phyloP scores from a whole-genome alignment of 164 flowering plant genomes.

The Annona cherimola region DNA sequence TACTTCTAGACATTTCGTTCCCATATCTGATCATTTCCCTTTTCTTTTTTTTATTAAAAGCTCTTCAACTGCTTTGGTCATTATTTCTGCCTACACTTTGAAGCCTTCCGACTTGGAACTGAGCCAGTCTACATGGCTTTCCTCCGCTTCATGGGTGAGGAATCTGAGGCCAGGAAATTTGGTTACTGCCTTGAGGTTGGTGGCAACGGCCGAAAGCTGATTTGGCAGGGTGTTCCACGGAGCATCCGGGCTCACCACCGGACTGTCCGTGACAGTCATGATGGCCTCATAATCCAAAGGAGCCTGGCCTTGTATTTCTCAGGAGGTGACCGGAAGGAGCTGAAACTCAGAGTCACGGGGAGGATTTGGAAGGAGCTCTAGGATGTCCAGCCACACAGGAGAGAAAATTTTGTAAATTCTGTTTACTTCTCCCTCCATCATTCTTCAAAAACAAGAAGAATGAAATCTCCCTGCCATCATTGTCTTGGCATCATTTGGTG shows the following conservation, averaged over 20 bases:
- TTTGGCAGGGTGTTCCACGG: slow-evolving; percentile 29
- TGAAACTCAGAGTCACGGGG: slow-evolving; percentile 24
- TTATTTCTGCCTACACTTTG: slow-evolving; percentile 29
- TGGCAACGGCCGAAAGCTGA: slow-evolving; percentile 24
- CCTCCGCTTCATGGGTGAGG: slow-evolving; percentile 29
- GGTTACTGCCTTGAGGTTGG: slow-evolving; percentile 27
- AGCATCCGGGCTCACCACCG: slow-evolving; percentile 22
- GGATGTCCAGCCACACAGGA: not conserved
- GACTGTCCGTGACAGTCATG: slow-evolving; percentile 23
- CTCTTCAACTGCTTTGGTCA: slow-evolving; percentile 27
- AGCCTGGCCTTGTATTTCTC: slow-evolving; percentile 27
- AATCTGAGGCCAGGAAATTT: slow-evolving; percentile 24
- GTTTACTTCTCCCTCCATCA: not conserved
- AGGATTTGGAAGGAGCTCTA: slow-evolving; percentile 21
- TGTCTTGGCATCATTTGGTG: not conserved
- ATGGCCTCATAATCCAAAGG: slow-evolving; percentile 26
- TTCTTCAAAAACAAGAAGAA: not conserved
- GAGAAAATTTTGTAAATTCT: too few relatives aligned
- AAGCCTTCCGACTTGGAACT: slow-evolving; percentile 25
- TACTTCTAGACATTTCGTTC: not conserved
- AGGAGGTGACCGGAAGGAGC: slow-evolving; percentile 20
- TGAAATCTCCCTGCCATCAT: not conserved
- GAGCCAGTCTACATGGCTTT: slow-evolving; percentile 31
- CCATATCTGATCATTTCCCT: not conserved
- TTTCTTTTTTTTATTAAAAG: slow-evolving; percentile 3